phyloP scores from a whole-genome alignment of 2,329 filamentous ascomycete species.

The Aspergillus uvarum region DNA sequence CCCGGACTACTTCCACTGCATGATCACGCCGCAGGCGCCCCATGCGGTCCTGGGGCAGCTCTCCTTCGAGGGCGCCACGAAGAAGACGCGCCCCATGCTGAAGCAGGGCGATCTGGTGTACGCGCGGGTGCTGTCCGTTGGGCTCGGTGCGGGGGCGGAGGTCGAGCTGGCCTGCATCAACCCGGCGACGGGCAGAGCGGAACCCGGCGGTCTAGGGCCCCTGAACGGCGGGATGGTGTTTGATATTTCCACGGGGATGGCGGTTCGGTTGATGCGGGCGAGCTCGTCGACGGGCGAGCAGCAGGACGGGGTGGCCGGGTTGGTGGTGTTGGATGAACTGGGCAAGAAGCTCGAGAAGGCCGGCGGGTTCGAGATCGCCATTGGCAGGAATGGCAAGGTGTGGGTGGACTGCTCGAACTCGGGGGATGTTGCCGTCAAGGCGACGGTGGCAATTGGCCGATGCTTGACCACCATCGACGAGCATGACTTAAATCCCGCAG shows the following conservation, averaged over 20 bases:
- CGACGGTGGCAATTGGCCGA: conserved; percentile 73
- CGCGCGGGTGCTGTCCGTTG: conserved; percentile 74
- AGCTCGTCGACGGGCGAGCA: conserved; percentile 37
- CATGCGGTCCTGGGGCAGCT: conserved; percentile 76
- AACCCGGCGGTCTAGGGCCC: conserved; percentile 82
- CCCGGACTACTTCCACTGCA: conserved; percentile 76
- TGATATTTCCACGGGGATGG: conserved; percentile 73
- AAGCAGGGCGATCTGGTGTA: conserved; percentile 77
- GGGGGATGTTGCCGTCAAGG: conserved; percentile 56
- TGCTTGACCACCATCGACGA: conserved; percentile 78
- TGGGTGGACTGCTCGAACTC: conserved; percentile 78
- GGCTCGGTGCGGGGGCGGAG: conserved; percentile 80
- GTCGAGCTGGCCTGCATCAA: conserved; percentile 89
- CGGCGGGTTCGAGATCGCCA: conserved; percentile 82
- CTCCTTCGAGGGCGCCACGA: conserved; percentile 88
- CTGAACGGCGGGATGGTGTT: conserved; percentile 85
- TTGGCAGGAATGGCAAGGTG: conserved; percentile 86
- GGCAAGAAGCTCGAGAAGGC: conserved; percentile 65
- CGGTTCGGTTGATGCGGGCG: conserved; percentile 65
- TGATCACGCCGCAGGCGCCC: conserved; percentile 64
- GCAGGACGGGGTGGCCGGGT: conserved; percentile 55
- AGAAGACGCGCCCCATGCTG: conserved; percentile 84
- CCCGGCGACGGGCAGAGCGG: conserved; percentile 78
- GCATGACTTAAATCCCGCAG: conserved; percentile 44
- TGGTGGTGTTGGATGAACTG: conserved; percentile 77